phyloP scores from a whole-genome alignment of 2,329 filamentous ascomycete species.

The Scorias spongiosa region DNA sequence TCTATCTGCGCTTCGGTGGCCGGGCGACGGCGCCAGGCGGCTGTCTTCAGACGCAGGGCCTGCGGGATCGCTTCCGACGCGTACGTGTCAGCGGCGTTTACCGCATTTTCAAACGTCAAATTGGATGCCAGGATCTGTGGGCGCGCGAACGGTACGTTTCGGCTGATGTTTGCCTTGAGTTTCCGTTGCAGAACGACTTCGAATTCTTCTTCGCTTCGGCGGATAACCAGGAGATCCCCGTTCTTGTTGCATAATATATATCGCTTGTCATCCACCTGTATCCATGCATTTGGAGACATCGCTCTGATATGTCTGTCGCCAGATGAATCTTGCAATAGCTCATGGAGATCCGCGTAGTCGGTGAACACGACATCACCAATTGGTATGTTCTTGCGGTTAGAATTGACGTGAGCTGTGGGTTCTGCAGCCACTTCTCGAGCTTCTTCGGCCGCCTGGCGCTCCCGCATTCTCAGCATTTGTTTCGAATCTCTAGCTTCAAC shows the following conservation, averaged over 20 bases:
- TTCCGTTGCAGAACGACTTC: constrained; percentile 26
- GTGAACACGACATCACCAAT: constrained; percentile 56
- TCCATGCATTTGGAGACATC: constrained; percentile 68
- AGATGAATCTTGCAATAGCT: constrained; percentile 69
- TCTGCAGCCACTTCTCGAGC: constrained; percentile 20
- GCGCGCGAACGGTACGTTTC: constrained; percentile 44
- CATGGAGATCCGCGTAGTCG: constrained; percentile 83
- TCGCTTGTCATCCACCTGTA: constrained; percentile 53
- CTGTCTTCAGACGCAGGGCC: constrained; percentile 48
- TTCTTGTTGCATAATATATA: constrained; percentile 54
- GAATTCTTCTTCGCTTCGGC: constrained; percentile 21
- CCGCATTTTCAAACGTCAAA: constrained; percentile 54
- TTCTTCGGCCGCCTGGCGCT: constrained; percentile 28
- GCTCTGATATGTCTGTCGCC: constrained; percentile 64
- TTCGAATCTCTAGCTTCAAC: constrained; percentile 50
- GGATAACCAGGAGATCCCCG: constrained; percentile 44
- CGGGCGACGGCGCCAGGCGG: constrained; percentile 53
- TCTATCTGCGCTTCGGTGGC: constrained; percentile 49
- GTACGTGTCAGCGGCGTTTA: constrained; percentile 66
- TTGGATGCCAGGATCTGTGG: constrained; percentile 54
- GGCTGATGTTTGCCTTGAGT: constrained; percentile 19
- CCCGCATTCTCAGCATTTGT: constrained; percentile 43
- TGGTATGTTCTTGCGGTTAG: not conserved
- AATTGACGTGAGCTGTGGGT: not conserved
- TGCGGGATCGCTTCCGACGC: constrained; percentile 23